A percentile compares a stretch with the other conserved stretches of the same genome.
Conservation (phyloP, 164 flowering plant species). For the Nymphaea colorata region DNA sequence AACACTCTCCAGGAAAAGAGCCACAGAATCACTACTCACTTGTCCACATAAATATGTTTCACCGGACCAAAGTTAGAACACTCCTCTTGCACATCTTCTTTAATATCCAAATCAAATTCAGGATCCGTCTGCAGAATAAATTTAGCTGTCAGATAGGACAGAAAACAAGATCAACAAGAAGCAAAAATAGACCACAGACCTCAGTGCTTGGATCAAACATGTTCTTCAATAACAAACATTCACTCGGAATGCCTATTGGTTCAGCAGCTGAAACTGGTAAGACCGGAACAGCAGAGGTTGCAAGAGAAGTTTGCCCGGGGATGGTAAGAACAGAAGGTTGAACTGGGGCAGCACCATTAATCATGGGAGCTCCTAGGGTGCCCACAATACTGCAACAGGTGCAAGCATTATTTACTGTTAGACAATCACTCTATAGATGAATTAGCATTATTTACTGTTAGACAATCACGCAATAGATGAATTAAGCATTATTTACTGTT, state of each 20-base stretch:
- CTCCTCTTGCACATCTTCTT: slow-evolving; percentile 84
- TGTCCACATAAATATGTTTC: slow-evolving; percentile 71
- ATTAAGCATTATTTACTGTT: neutral
- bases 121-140: slow-evolving; percentile 56
- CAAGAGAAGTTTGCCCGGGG: slow-evolving; percentile 18
- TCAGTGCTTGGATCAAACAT: slow-evolving; percentile 90
- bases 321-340: slow-evolving; percentile 37
- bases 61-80: slow-evolving; percentile 81
- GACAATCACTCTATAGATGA: too few species aligned
- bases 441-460: too few species aligned
- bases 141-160: neutral
- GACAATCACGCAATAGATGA: too few species aligned
- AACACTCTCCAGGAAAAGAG: neutral
- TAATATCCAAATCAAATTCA: slow-evolving; percentile 73
- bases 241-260: slow-evolving; percentile 64
- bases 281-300: slow-evolving; percentile 23
- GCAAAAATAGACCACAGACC: slow-evolving; percentile 27
- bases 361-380: slow-evolving; percentile 49
- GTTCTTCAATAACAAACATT: slow-evolving; percentile 68
- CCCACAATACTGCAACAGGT: slow-evolving; percentile 49
- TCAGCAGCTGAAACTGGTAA: slow-evolving; percentile 24
- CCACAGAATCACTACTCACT: slow-evolving; percentile 31
- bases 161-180: neutral
- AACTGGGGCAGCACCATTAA: slow-evolving; percentile 46
- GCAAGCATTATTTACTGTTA: neutral